phyloP scores from a whole-genome alignment of 2,329 filamentous ascomycete genomes.

The Pseudogymnoascus sp. region DNA sequence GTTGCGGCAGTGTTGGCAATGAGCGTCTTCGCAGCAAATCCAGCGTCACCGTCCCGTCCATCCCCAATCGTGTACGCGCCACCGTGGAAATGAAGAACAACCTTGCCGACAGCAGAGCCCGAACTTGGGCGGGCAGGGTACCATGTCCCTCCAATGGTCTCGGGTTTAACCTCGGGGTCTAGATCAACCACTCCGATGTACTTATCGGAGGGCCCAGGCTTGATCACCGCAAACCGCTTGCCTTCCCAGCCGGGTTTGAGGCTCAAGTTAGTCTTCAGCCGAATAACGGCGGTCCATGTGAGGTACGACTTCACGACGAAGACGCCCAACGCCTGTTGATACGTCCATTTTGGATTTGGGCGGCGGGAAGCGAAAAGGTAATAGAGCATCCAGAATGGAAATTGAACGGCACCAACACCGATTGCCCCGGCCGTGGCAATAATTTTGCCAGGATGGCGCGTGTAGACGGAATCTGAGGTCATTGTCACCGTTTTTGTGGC shows the following conservation, averaged over 20 bases:
- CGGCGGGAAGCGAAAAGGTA: background rate
- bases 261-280: background rate
- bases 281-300: background rate
- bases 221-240: background rate
- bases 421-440: background rate
- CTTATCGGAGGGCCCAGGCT: background rate
- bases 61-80: conserved; percentile 41
- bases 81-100: conserved; percentile 42
- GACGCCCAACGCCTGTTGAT: background rate
- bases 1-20: conserved; percentile 31
- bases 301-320: background rate
- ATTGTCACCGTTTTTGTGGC: background rate
- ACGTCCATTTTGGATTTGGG: conserved; percentile 1
- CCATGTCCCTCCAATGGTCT: conserved; percentile 28
- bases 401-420: background rate
- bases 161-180: conserved; percentile 13
- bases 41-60: conserved; percentile 31
- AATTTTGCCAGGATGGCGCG: background rate
- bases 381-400: background rate
- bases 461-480: background rate
- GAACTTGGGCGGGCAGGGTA: conserved; percentile 17
- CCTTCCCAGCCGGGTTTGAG: background rate
- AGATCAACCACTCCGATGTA: conserved; percentile 5
- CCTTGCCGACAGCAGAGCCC: conserved; percentile 14
- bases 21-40: conserved; percentile 29